phyloP scores from a whole-genome alignment of 768 basidiomycete species.

The Boletus vermiculosoides region DNA sequence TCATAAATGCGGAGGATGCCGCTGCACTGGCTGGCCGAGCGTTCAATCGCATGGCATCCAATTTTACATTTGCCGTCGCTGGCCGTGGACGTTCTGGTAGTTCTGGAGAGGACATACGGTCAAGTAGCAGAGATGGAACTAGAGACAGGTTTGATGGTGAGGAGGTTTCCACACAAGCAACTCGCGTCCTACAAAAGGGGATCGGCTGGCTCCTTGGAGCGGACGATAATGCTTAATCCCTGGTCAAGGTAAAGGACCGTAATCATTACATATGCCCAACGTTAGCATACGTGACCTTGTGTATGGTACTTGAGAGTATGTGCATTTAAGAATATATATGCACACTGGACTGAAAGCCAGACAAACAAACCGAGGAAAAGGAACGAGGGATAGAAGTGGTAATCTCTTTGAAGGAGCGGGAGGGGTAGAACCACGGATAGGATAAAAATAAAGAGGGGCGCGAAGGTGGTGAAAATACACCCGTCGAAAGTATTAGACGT shows the following conservation, averaged over 20 bases:
- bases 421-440: constrained; percentile 25
- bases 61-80: constrained; percentile 66
- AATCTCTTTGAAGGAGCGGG: constrained; percentile 21
- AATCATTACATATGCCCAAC: constrained; percentile 13
- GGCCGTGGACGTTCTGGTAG: constrained; percentile 32
- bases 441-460: constrained; percentile 22
- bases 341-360: constrained; percentile 25
- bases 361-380: constrained; percentile 27
- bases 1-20: constrained; percentile 73
- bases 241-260: background rate
- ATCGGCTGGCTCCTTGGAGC: constrained; percentile 96
- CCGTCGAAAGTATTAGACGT: constrained; percentile 8
- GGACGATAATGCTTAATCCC: constrained; percentile 45
- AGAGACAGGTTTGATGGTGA: constrained; percentile 47
- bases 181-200: constrained; percentile 79
- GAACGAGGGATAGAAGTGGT: background rate
- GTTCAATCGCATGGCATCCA: constrained; percentile 74
- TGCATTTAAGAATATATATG: constrained; percentile 24
- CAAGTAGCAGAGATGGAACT: constrained; percentile 40
- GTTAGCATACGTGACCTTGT: constrained; percentile 15
- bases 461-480: constrained; percentile 1
- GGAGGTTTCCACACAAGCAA: constrained; percentile 73
- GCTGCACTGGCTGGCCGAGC: constrained; percentile 77
- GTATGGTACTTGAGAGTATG: constrained; percentile 20
- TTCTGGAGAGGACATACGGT: constrained; percentile 21